Evolutionary conservation across 2,329 filamentous ascomycete species (phyloP).

Genomic region (Colletotrichum theobromicola): DNA sequence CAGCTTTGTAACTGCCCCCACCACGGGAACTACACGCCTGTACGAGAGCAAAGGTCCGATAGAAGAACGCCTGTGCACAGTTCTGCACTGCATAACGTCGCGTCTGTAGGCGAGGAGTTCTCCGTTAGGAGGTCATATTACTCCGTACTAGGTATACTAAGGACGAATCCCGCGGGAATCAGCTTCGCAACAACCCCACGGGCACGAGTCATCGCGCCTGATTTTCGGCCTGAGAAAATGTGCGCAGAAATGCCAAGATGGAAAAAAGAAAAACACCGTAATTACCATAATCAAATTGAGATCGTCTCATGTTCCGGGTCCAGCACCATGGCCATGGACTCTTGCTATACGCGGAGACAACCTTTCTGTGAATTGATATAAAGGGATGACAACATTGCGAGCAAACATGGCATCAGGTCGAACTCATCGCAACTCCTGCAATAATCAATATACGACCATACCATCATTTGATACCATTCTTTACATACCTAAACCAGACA

Average conservation of each 20-base stretch:
- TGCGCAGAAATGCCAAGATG: not conserved
- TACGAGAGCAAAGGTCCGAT: not conserved
- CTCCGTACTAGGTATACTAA: no score
- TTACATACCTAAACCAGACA: not conserved
- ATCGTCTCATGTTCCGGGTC: not conserved
- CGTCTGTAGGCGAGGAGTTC: not conserved
- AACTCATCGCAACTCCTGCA: not conserved
- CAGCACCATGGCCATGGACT: not conserved
- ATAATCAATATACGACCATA: not conserved
- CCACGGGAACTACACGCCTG: not conserved
- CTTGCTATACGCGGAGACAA: not conserved
- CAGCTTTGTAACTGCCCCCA: not conserved
- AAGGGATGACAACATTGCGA: not conserved
- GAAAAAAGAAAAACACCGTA: not conserved
- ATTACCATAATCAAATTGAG: not conserved
- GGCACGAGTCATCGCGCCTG: not conserved
- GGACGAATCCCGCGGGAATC: not conserved
- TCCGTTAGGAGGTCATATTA: not conserved
- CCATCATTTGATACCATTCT: not conserved
- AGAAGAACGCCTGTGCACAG: not conserved
- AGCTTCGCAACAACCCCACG: not conserved
- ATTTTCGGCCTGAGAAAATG: not conserved
- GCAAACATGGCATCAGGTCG: accelerated
- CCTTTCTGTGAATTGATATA: not conserved
- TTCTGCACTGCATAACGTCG: not conserved